Evolutionary conservation across 2,329 filamentous ascomycete genomes (phyloP).

Genomic region (Xylariaceae sp.): DNA sequence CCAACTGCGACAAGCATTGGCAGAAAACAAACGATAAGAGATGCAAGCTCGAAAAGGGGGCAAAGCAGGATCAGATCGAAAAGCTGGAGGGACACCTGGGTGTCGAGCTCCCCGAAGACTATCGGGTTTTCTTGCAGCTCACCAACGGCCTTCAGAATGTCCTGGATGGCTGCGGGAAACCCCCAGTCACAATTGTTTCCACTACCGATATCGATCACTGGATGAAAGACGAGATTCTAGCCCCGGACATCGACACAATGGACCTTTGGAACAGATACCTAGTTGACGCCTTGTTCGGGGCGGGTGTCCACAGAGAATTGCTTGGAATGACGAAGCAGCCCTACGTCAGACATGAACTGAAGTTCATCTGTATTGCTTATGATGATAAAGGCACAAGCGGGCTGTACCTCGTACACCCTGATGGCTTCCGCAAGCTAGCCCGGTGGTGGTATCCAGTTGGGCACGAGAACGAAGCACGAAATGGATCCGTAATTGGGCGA

Average conservation of each 20-base stretch:
- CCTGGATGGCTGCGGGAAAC: not conserved
- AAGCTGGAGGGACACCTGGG: not conserved
- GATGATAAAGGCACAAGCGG: not conserved
- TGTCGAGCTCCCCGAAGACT: not conserved
- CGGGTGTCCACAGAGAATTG: not conserved
- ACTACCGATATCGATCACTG: not conserved
- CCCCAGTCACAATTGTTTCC: not conserved
- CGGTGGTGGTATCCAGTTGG: not conserved
- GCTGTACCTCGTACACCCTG: not conserved
- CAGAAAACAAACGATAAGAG: not conserved
- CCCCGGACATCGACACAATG: not conserved
- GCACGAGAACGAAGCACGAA: not conserved
- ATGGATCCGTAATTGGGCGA: not conserved
- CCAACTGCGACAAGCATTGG: slow-evolving; percentile 2
- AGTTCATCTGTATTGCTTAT: slow-evolving; percentile 1
- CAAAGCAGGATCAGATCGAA: not conserved
- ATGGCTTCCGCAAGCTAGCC: not conserved
- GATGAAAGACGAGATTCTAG: not conserved
- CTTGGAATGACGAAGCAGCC: not conserved
- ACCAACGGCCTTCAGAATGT: slow-evolving; percentile 3
- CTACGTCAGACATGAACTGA: not conserved
- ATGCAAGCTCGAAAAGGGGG: not conserved
- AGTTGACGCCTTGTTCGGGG: slow-evolving; percentile 2
- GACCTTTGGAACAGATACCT: not conserved
- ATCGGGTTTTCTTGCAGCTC: not conserved